Conservation (phyloP, 306 rosid genomes). For the Dalbergia oliveri region DNA sequence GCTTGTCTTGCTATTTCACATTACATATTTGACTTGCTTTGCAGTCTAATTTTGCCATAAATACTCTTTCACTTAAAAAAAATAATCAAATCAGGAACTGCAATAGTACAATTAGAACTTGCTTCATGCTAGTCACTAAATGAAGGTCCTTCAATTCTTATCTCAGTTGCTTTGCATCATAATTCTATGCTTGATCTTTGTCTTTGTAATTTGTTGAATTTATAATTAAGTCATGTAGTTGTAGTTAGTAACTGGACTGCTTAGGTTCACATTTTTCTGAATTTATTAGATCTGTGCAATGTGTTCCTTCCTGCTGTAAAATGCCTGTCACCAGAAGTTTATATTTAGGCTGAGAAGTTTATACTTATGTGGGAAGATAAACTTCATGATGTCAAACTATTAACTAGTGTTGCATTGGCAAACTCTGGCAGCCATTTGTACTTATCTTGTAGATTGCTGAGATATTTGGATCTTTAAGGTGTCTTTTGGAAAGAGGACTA, state of each 20-base stretch:
- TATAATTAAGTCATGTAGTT: background rate
- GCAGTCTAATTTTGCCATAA: conserved; percentile 15
- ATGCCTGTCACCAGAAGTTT: background rate
- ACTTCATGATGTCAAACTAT: no score
- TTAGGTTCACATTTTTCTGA: background rate
- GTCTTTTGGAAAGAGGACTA: no score
- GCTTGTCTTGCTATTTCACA: conserved; percentile 30
- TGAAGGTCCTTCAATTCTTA: background rate
- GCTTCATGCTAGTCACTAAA: no score
- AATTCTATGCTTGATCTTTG: conserved; percentile 18
- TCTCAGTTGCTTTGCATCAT: background rate
- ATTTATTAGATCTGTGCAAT: background rate
- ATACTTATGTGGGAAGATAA: no score
- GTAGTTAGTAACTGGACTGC: background rate
- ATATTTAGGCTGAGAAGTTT: background rate
- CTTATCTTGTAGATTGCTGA: no score
- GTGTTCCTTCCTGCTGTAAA: background rate
- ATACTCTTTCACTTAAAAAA: background rate
- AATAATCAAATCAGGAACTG: background rate
- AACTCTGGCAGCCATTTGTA: no score
- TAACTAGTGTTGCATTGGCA: no score
- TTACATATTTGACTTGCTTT: conserved; percentile 4
- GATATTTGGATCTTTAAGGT: no score
- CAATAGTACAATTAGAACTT: background rate
- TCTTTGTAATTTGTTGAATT: background rate